A percentile compares a stretch with the other conserved stretches of the same genome.
Evolutionary conservation across 805 yeast species (phyloP).

Genomic region (Candida sanyiensis): DNA sequence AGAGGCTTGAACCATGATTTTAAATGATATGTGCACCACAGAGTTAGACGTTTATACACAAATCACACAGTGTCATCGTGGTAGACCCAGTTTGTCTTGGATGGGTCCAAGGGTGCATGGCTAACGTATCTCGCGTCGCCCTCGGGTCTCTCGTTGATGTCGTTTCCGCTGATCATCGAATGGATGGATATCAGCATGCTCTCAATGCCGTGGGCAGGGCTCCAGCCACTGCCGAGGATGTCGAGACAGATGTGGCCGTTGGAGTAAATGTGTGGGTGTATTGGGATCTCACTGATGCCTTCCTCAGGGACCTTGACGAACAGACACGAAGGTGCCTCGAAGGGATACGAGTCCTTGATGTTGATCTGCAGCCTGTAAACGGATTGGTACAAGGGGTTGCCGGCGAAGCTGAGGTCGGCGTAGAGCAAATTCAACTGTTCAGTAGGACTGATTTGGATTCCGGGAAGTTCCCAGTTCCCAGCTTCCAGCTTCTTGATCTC

Average conservation of each 20-base stretch:
- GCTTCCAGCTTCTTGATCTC: constrained; percentile 4
- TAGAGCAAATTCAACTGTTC: constrained; percentile 30
- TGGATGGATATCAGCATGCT: constrained; percentile 54
- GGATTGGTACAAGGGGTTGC: constrained; percentile 32
- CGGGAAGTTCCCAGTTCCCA: constrained; percentile 11
- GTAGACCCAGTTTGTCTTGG: constrained; percentile 42
- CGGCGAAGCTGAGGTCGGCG: constrained; percentile 32
- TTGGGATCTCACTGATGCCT: constrained; percentile 1
- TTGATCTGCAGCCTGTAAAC: constrained; percentile 38
- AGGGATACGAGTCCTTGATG: constrained; percentile 46
- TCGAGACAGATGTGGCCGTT: constrained; percentile 74
- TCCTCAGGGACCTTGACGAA: constrained; percentile 30
- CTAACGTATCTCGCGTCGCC: constrained; percentile 46
- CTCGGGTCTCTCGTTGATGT: constrained; percentile 44
- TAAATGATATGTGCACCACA: background rate
- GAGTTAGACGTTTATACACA: background rate
- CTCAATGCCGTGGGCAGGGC: constrained; percentile 31
- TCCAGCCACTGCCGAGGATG: constrained; percentile 42
- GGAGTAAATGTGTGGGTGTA: constrained; percentile 67
- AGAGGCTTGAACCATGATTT: background rate
- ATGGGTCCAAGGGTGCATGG: constrained; percentile 57
- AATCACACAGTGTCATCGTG: constrained; percentile 47
- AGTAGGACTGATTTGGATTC: constrained; percentile 27
- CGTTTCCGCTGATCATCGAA: constrained; percentile 54
- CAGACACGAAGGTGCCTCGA: constrained; percentile 50